Conservation (phyloP, 176 grass and related monocot species). For the maize (Zea mays) region Zm-B73-REFERENCE-NAM-5.0 NC_050099.1:248213501-248214000, state of each 20-base stretch:
- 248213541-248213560: constrained; percentile 73
- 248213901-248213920: constrained; percentile 15
- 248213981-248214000: constrained; percentile 6
- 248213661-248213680: constrained; percentile 67
- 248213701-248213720: constrained; percentile 55
- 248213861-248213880: constrained; percentile 5
- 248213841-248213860: background rate
- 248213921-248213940: constrained; percentile 3
- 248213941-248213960: background rate
- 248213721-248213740: constrained; percentile 39
- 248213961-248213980: background rate
- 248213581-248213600: constrained; percentile 60
- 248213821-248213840: background rate
- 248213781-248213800: constrained; percentile 21
- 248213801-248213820: background rate
- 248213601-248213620: constrained; percentile 68
- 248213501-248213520: constrained; percentile 67
- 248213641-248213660: constrained; percentile 57
- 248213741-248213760: constrained; percentile 15
- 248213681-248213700: constrained; percentile 65
- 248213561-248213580: constrained; percentile 68
- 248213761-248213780: background rate
- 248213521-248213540: constrained; percentile 74
- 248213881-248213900: constrained; percentile 16
- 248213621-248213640: constrained; percentile 61